Conservation (phyloP, 768 basidiomycete species). For the Suillus lakei region DNA sequence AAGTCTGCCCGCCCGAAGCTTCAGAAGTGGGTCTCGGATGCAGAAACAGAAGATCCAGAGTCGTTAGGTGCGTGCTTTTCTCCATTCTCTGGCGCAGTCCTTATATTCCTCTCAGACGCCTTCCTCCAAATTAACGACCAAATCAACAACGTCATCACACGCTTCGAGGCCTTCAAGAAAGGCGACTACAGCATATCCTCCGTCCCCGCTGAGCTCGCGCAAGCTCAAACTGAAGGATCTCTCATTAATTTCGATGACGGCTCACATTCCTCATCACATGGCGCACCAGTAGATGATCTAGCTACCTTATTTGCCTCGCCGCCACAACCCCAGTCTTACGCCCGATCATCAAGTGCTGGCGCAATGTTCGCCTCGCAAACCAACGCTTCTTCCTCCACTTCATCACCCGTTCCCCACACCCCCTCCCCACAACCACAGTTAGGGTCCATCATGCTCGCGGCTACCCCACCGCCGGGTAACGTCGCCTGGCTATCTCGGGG, state of each 20-base stretch:
- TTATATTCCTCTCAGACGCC: constrained; percentile 60
- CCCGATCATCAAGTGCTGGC: constrained; percentile 6
- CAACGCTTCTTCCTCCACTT: constrained; percentile 31
- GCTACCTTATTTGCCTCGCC: constrained; percentile 57
- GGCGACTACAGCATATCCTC: constrained; percentile 83
- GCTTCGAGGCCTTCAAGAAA: constrained; percentile 92
- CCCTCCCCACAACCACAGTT: constrained; percentile 29
- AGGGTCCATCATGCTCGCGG: constrained; percentile 48
- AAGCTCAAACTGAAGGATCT: constrained; percentile 41
- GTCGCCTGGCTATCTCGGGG: constrained; percentile 26
- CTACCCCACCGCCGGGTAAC: constrained; percentile 34
- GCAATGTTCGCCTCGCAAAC: constrained; percentile 15
- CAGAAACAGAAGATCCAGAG: constrained; percentile 86
- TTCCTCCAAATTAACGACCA: constrained; percentile 97
- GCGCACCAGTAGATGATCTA: constrained; percentile 56
- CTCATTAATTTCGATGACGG: constrained; percentile 82
- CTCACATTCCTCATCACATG: constrained; percentile 19
- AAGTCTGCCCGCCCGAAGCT: constrained; percentile 87
- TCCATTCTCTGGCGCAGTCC: background rate
- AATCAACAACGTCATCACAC: constrained; percentile 88
- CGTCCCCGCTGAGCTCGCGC: constrained; percentile 54
- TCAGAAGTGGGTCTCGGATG: constrained; percentile 98
- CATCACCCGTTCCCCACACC: constrained; percentile 20
- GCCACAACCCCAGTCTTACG: constrained; percentile 3
- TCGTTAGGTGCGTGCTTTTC: constrained; percentile 68